These are phyloP conservation scores for Ailanthus altissimus DNA, from an alignment of 345 rosid species.

Conservation along the genomic window DNA sequence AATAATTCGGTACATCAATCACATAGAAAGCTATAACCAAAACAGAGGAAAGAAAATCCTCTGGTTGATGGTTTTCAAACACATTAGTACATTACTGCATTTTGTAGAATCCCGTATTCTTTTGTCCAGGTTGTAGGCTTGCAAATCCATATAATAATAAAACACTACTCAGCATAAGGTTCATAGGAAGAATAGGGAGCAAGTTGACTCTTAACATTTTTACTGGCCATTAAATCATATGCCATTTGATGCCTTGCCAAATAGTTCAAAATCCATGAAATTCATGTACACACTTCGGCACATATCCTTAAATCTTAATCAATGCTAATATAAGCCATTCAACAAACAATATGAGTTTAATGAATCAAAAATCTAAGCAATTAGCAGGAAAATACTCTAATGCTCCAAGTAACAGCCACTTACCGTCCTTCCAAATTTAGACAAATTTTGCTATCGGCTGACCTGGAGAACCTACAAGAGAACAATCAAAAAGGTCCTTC, in stretches of 20 bases:
- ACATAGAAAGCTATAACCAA: not conserved
- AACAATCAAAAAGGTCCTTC: slow-evolving; percentile 4
- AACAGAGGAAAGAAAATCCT: not conserved
- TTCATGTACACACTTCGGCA: not conserved
- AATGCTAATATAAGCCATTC: not conserved
- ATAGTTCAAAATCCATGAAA: not conserved
- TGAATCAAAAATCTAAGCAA: slow-evolving; percentile 9
- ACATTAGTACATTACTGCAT: not conserved
- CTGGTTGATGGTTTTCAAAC: not conserved
- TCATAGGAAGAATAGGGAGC: not conserved
- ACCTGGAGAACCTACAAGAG: slow-evolving; percentile 41
- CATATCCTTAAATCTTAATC: not conserved
- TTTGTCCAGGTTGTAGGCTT: not conserved
- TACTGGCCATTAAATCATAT: not conserved
- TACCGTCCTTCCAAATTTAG: slow-evolving; percentile 51
- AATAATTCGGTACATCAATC: not conserved
- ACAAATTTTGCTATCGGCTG: slow-evolving; percentile 42
- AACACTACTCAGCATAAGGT: not conserved
- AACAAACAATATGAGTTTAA: not conserved
- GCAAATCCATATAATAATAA: not conserved
- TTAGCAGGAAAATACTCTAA: not conserved
- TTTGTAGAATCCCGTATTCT: not conserved
- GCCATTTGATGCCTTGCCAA: not conserved
- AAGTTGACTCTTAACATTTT: not conserved
- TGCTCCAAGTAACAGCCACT: slow-evolving; percentile 24